Evolutionary conservation across 441 rosid genomes (phyloP).

Genomic region (Pelargonium myrrhifolium): DNA sequence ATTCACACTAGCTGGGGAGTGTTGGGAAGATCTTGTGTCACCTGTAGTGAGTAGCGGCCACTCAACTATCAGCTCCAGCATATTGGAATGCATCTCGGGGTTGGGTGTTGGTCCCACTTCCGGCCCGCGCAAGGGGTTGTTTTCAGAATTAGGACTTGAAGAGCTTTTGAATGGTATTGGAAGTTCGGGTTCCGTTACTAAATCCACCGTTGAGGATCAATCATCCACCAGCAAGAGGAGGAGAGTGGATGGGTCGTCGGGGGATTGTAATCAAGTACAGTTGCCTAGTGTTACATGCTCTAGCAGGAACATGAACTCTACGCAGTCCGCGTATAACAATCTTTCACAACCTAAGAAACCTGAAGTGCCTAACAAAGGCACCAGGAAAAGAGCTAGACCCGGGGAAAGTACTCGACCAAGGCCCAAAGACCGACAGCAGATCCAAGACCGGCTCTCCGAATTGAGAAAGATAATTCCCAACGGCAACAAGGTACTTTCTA

Average conservation of each 20-base stretch:
- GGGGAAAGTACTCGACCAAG: conserved; percentile 82
- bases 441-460: conserved; percentile 87
- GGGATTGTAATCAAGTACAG: conserved; percentile 29
- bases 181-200: conserved; percentile 23
- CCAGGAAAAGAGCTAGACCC: conserved; percentile 64
- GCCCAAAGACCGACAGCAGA: conserved; percentile 95
- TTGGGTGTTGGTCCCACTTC: conserved; percentile 28
- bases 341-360: conserved; percentile 34
- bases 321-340: conserved; percentile 20
- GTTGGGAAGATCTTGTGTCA: conserved; percentile 33
- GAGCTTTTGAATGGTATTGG: conserved; percentile 49
- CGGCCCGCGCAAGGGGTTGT: conserved; percentile 47
- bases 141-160: conserved; percentile 61
- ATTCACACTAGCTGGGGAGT: conserved; percentile 20
- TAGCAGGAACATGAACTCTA: conserved; percentile 22
- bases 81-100: conserved; percentile 30
- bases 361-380: conserved; percentile 45
- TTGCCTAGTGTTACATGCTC: conserved; percentile 28
- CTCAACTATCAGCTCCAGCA: conserved; percentile 13
- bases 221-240: conserved; percentile 42
- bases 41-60: conserved; percentile 21
- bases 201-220: conserved; percentile 31
- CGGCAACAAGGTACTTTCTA: conserved; percentile 60
- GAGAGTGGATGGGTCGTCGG: conserved; percentile 37
- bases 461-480: conserved; percentile 77